Conservation (phyloP, 139 green algal genomes). For the Yamagishiella unicocca region DNA sequence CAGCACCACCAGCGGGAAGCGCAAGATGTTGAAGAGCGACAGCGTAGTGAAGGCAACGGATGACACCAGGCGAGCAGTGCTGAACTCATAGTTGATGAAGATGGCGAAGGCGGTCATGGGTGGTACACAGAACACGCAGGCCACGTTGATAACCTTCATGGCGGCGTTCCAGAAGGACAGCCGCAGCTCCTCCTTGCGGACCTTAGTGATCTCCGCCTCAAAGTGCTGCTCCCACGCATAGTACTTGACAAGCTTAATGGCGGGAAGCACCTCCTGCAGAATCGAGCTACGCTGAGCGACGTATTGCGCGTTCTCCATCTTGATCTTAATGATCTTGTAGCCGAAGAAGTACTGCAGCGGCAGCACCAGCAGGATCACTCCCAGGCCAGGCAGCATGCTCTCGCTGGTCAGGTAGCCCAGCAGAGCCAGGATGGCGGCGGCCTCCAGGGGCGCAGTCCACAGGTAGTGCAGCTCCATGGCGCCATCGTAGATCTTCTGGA, state of each 20-base stretch:
- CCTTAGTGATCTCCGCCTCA: conserved; percentile 50
- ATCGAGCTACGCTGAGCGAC: conserved; percentile 51
- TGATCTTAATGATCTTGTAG: conserved; percentile 72
- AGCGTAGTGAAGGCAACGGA: conserved; percentile 78
- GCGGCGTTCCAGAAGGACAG: conserved; percentile 62
- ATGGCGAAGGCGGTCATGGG: conserved; percentile 66
- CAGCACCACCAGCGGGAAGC: conserved; percentile 85
- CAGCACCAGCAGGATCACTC: conserved; percentile 43
- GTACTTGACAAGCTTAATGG: conserved; percentile 78
- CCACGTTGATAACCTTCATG: conserved; percentile 75
- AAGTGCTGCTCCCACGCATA: conserved; percentile 79
- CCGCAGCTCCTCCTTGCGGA: conserved; percentile 54
- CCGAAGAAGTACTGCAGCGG: conserved; percentile 74
- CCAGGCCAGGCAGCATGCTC: conserved; percentile 34
- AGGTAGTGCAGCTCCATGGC: conserved; percentile 76
- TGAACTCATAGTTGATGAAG: conserved; percentile 69
- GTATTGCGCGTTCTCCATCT: conserved; percentile 63
- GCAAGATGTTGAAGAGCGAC: conserved; percentile 85
- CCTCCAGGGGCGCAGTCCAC: conserved; percentile 73
- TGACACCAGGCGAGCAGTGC: conserved; percentile 43
- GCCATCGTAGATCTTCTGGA: conserved; percentile 51
- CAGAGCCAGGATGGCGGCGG: conserved; percentile 70
- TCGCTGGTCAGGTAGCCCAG: conserved; percentile 64
- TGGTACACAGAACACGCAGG: conserved; percentile 69
- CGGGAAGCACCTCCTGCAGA: conserved; percentile 76